Base-by-base conservation (phyloP, 2,329 filamentous ascomycete species). In the Colletotrichum tanaceti region DNA sequence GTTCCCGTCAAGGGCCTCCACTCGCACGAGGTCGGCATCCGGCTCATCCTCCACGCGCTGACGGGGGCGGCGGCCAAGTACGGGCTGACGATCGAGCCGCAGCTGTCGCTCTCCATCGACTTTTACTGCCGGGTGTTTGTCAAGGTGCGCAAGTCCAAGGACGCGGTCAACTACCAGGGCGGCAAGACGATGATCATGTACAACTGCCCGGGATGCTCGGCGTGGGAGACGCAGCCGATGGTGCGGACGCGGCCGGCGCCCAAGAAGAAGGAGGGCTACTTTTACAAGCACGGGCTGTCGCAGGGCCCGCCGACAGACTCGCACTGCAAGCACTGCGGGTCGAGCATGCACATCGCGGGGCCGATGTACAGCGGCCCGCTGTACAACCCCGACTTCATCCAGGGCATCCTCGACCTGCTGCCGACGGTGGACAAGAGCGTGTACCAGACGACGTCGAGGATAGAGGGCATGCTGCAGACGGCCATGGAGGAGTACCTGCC, bases 361-460 rank as follows among this genome's bases (percentile, higher is more conserved):
- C 96, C 96, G 0, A 98, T 99, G 95, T 99, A 94, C 82, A 94
- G 89, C 41, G 96, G 96, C 0, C 92, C 91, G 22, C 83, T 99
- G 10, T 96, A 99, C 79, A 94, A 94, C 52, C 86, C 89, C 7
- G 87, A 89, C 2, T 99, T 98, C 75, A 89, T 99, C 70, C 87
- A 92, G 75, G 88, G 87, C 64, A 89, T 99, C 28, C 84, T 99
- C 18, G 87, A 89, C 50, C 87, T 91, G 65, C 84, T 97, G 10
- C 89, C 93, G 0, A 80, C 84, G 4, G 87, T 89, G 0, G 88
- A 94, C 55, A 84, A 85, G 32, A 84, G 89, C 0, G 86, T 90
- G 0, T 99, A 99, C 76, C 89, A 89, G 46, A 99, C 96, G 0
- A 88, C 90, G 35, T 85, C 89, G 16, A 88, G 96, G 61, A 91